phyloP scores from a whole-genome alignment of 192 early-diverging fungal genomes.

The Coemansia pectinata region DNA sequence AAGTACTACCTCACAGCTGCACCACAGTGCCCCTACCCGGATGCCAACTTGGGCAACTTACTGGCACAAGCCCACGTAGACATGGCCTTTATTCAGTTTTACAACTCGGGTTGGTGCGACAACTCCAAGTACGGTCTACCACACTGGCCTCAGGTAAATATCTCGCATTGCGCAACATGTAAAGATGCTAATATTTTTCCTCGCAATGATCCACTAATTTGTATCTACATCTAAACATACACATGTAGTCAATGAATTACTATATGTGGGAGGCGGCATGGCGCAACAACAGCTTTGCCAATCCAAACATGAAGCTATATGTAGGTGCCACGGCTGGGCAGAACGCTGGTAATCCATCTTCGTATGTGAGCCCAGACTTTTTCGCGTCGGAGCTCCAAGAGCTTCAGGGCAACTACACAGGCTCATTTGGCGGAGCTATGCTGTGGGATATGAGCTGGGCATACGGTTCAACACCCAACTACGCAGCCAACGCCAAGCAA shows the following conservation, averaged over 20 bases:
- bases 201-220: not conserved
- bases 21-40: slow-evolving; percentile 74
- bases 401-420: slow-evolving; percentile 39
- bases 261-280: slow-evolving; percentile 60
- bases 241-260: slow-evolving; percentile 50
- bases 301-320: slow-evolving; percentile 60
- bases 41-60: slow-evolving; percentile 63
- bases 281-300: slow-evolving; percentile 59
- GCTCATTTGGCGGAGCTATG: slow-evolving; percentile 71
- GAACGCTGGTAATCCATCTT: slow-evolving; percentile 54
- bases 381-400: slow-evolving; percentile 44
- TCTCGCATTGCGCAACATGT: not conserved
- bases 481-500: slow-evolving; percentile 48
- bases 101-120: slow-evolving; percentile 72
- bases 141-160: slow-evolving; percentile 45
- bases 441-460: slow-evolving; percentile 63
- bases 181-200: not conserved
- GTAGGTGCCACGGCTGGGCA: slow-evolving; percentile 60
- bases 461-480: slow-evolving; percentile 48
- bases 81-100: slow-evolving; percentile 77
- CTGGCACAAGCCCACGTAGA: slow-evolving; percentile 62
- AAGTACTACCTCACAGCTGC: slow-evolving; percentile 67
- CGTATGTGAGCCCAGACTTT: slow-evolving; percentile 47
- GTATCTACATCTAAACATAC: not conserved
- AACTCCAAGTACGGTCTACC: slow-evolving; percentile 54